Conservation (phyloP, 495 filamentous ascomycete species). For the Hyaloscypha variabilis region DNA sequence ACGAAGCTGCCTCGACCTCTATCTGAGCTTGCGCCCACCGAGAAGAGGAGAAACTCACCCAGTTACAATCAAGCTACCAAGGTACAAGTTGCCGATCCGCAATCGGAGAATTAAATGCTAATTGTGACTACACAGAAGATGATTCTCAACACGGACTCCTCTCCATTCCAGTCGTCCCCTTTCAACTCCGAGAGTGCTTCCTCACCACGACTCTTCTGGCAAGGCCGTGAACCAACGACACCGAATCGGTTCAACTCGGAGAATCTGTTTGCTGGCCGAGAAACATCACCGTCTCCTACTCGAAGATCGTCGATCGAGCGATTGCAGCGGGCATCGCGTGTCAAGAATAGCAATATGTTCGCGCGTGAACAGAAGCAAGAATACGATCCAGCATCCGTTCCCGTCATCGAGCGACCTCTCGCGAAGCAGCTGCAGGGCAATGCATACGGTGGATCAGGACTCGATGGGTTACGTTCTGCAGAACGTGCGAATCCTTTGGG, state of each 20-base stretch:
- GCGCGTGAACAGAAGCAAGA: constrained; percentile 86
- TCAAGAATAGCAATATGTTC: constrained; percentile 96
- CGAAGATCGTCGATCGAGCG: constrained; percentile 91
- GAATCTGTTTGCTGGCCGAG: constrained; percentile 67
- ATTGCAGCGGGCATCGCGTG: constrained; percentile 87
- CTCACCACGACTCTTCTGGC: constrained; percentile 84
- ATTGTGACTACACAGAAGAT: constrained; percentile 40
- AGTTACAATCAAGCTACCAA: constrained; percentile 71
- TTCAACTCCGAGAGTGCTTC: constrained; percentile 58
- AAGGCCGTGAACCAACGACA: constrained; percentile 70
- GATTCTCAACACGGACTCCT: constrained; percentile 65
- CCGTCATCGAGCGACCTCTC: constrained; percentile 76
- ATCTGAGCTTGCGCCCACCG: constrained; percentile 59
- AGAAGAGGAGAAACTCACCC: constrained; percentile 70
- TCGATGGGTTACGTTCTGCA: constrained; percentile 48
- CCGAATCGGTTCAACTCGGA: constrained; percentile 66
- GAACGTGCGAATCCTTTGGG: constrained; percentile 37
- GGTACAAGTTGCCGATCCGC: constrained; percentile 46
- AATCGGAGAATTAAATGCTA: constrained; percentile 33
- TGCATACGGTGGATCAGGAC: constrained; percentile 51
- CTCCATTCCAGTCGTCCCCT: constrained; percentile 77
- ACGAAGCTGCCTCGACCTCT: constrained; percentile 47
- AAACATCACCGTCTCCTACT: constrained; percentile 62
- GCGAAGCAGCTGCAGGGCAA: constrained; percentile 70
- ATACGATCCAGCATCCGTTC: constrained; percentile 80